Base-by-base conservation (phyloP, 1,284 basidiomycete genomes). In the Schizophyllum commune region DNA sequence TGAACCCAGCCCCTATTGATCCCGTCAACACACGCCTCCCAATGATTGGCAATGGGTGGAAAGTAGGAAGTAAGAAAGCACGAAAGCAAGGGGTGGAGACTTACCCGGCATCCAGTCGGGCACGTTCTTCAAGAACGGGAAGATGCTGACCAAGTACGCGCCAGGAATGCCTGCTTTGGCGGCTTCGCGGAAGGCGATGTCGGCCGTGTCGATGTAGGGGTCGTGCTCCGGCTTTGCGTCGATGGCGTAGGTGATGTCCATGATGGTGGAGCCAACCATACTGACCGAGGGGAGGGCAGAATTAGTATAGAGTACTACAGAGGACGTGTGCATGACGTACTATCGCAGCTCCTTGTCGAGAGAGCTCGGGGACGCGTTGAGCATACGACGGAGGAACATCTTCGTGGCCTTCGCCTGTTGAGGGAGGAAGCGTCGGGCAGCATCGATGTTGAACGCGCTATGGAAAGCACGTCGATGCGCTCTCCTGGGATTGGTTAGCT, bases 101-200 rank as follows among this genome's bases (percentile, higher is more conserved):
- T 47, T 17, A 3, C 79, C 77, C 1, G 80, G 81, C 20, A 78
- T 68, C 77, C 77, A 82, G 13, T 69, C 65, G 1, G 81, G 81
- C 22, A 82, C 32, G 55, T 77, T 64, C 66, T 73, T 74, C 59
- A 83, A 68, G 61, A 58, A 52, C 5, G 70, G 70, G 22, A 70
- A 55, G 19, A 60, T 34, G 32, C 59, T 63, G 22, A 66, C 66
- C 11, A 70, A 55, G 55, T 68, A 68, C 13, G 62, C 64, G 5
- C 64, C 64, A 1, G 64, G 66, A n/a, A 61, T 62, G 9, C 47
- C 27, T 4, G 58, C 58, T 2, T 47, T 32, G 7, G 56, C 54
- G 1, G 60, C 15, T n/a, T 9, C 57, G 11, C 60, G 55, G 52
- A 62, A 54, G 1, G 56, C 63, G n/a, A 32, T 27, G 34, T 61